Evolutionary conservation across 1,284 basidiomycete genomes (phyloP), one percentile per base, ranked within the genome.

Genomic region (Austroboletus rostrupii): DNA sequence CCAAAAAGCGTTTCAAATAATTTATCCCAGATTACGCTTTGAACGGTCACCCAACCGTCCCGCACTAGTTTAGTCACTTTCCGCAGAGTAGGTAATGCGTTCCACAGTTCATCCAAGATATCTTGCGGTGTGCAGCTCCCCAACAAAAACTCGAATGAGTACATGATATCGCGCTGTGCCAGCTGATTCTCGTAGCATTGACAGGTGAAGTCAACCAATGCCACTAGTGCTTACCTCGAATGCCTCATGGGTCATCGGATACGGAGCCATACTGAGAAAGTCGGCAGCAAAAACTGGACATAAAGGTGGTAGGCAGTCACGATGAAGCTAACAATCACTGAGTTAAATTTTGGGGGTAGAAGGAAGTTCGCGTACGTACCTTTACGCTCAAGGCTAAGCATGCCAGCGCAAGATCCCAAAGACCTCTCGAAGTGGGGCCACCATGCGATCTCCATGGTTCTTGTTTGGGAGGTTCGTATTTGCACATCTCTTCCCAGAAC

Each of bases 341-440:
- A 44, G 20, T 19, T 17, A 10, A 12, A 17, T 38, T 45, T 32
- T 19, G 10, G 5, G 9, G 7, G 4, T 3, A 20, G 43, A 38
- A 45, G 5, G 0, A 20, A 36, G 33, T 5, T 10, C 5, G 26
- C 29, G n/a, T 17, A 23, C n/a, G 29, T 31, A 79, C 81, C 74
- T 85, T 85, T 32, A 81, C 74, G 51, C 79, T 76, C 31, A 83
- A 59, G 3, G 79, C 75, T 21, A 85, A 60, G 60, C 76, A 82
- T 5, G 72, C 80, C 13, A 83, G 61, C 0, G 75, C 78, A 7
- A 76, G 61, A 54, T 82, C 77, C 82, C 81, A 83, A 10, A 74
- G 20, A 69, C 66, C n/a, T 38, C 51, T 41, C 42, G 45, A 50
- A 44, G 52, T 14, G 5, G 8, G 17, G 4, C 20, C 13, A 11